Base-by-base conservation (phyloP, 495 filamentous ascomycete genomes). In the Penicillium soppii region DNA sequence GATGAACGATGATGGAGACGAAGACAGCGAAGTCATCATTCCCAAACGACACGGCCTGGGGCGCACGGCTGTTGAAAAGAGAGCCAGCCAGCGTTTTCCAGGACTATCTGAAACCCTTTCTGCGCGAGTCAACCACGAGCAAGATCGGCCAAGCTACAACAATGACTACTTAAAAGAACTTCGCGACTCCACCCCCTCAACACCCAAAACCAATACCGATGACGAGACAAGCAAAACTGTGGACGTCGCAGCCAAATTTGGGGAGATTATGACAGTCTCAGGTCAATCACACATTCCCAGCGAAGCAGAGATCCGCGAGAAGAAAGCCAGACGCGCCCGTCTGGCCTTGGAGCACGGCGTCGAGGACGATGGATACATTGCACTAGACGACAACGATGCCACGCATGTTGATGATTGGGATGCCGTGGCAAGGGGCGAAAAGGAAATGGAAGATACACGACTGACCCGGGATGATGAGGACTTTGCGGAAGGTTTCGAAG, bases 401-500 rank as follows among this genome's bases (percentile, higher is more conserved):
- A 75, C 76, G 22, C 69, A 75, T 22, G 77, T 79, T 22, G 65
- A 67, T 29, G 71, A 80, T 23, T 73, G 69, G 63, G 72, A 73
- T 21, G 51, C 66, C 49, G 54, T 77, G 69, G 43, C 74, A 1
- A 47, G 50, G 38, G 53, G 70, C 54, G 64, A 73, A 65, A 61
- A 83, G 78, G 41, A 54, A 21, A 62, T 71, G 3, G 49, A 46
- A 32, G 84, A 91, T 45, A 88, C 86, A 7, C 78, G 94, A n/a
- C 79, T 97, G 7, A 78, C 90, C 4, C 77, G 79, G 21, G 91
- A 96, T 44, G 92, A 97, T 61, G 94, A 97, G 62, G 90, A 96
- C 62, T 82, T 97, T n/a, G 86, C 85, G 25, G 94, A 98, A 71
- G 91, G 91, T 3, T 96, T 95, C 63, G 92, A 95, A 45, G 90